Evolutionary conservation across 805 yeast genomes (phyloP).

Genomic region (Candida takata): DNA sequence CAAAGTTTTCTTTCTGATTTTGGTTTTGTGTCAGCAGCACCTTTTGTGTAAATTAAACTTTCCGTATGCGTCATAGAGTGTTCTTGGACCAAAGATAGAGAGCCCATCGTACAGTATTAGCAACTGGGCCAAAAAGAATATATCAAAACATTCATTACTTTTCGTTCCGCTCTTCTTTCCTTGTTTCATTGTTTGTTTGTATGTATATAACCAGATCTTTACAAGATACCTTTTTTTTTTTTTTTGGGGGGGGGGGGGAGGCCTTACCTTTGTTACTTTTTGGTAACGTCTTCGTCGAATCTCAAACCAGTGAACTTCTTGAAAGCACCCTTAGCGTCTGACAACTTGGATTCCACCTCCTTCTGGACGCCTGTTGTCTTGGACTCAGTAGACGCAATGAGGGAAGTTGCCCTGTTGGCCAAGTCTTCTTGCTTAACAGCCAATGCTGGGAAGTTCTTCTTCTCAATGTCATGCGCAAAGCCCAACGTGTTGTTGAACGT

Average conservation of each 20-base stretch:
- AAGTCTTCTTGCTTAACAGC: constrained; percentile 55
- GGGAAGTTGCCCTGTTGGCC: constrained; percentile 36
- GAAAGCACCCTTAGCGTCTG: constrained; percentile 25
- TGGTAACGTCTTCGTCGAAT: constrained; percentile 54
- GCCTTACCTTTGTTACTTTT: constrained; percentile 26
- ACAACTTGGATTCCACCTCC: constrained; percentile 23
- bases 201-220: too few relatives aligned
- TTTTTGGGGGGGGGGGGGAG: too few relatives aligned
- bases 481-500: constrained; percentile 57
- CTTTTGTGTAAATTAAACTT: too few relatives aligned
- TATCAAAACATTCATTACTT: background rate
- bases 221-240: too few relatives aligned
- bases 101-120: too few relatives aligned
- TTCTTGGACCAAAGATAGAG: too few relatives aligned
- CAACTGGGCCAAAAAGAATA: background rate
- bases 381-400: constrained; percentile 36
- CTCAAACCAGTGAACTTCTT: constrained; percentile 57
- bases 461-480: constrained; percentile 55
- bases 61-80: too few relatives aligned
- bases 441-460: constrained; percentile 51
- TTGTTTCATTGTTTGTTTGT: background rate
- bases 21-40: too few relatives aligned
- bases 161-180: background rate
- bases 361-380: constrained; percentile 22
- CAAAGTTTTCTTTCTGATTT: too few relatives aligned